Percentiles rank a stretch among this genome's conserved stretches.
These are phyloP conservation scores for Rugonectria rugulosa DNA, from an alignment of 2,329 filamentous ascomycete species.

Conservation along the genomic window DNA sequence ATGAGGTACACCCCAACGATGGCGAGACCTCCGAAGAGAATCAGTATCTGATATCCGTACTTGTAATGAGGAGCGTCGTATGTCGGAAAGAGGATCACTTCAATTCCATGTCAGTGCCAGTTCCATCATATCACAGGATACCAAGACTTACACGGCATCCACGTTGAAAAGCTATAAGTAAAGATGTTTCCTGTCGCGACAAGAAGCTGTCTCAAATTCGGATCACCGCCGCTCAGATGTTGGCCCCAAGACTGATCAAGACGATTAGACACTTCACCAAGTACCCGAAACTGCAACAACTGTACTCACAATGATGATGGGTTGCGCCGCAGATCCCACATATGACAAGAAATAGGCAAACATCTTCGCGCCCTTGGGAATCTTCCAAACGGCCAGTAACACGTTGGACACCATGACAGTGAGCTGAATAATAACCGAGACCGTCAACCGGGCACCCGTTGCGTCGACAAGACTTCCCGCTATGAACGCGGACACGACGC, in stretches of 20 bases:
- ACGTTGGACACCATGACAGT: conserved; percentile 5
- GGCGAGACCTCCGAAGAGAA: conserved; percentile 42
- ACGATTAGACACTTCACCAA: not conserved
- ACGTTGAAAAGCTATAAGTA: conserved; percentile 11
- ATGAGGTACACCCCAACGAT: conserved; percentile 27
- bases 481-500: conserved; percentile 3
- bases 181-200: conserved; percentile 18
- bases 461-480: conserved; percentile 9
- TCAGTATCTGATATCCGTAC: conserved; percentile 44
- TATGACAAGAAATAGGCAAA: conserved; percentile 16
- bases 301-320: conserved; percentile 12
- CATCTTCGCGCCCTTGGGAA: conserved; percentile 2
- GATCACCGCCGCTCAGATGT: conserved; percentile 9
- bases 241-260: conserved; percentile 6
- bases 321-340: conserved; percentile 7
- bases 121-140: not conserved
- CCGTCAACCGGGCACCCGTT: conserved; percentile 2
- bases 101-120: not conserved
- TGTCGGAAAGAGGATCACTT: conserved; percentile 41
- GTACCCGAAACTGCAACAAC: not conserved
- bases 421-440: conserved; percentile 7
- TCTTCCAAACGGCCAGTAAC: conserved; percentile 7
- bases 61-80: conserved; percentile 45
- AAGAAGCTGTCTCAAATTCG: conserved; percentile 8
- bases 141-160: conserved; percentile 8